Evolutionary conservation across 805 yeast species (phyloP), one percentile per base, ranked within the genome.

Genomic region (Wickerhamiella sorbophila): DNA sequence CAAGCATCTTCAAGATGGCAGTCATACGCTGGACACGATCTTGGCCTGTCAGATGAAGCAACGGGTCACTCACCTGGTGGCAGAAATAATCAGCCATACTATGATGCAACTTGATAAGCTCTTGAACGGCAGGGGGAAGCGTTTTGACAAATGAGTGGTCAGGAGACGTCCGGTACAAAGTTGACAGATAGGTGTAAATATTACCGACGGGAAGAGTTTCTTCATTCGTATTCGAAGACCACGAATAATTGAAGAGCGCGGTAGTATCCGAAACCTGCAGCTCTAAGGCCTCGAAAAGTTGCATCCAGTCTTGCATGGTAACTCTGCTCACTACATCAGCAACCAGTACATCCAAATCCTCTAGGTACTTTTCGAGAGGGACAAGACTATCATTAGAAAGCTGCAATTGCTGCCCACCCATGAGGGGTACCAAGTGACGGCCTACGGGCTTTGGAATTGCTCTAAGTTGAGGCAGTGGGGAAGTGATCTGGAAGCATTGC

Each of bases 251-350:
- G 54, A 80, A 77, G 44, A 85, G 62, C 6, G 78, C 70, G 9
- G 72, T 56, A 0, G 77, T 68, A 38, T 70, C 75, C 18, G 74
- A 72, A 20, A 78, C 72, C 45, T 79, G 78, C 26, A 72, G 63
- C 55, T 87, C 95, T 36, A 88, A 60, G 1, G 77, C 61, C 53
- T 84, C 88, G 56, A 74, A 81, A 3, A 79, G 72, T 42, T 71
- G 70, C 40, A 84, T 65, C 95, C 96, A 88, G 51, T 87, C 94
- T 45, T 71, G 72, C 10, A 75, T 58, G 10, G 74, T 69, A 27
- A 79, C 69, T 9, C 74, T 69, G 21, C 62, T 64, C 54, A 79
- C 76, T 26, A 79, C 65, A 3, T 71, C 69, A 2, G 71, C 64
- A 21, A 82, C 68, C 5, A 83, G 63, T 15, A 66, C 63, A 59